A percentile compares a stretch with the other conserved stretches of the same genome.
phyloP scores from a whole-genome alignment of 1,284 basidiomycete genomes.

The Xanthoconium separans region DNA sequence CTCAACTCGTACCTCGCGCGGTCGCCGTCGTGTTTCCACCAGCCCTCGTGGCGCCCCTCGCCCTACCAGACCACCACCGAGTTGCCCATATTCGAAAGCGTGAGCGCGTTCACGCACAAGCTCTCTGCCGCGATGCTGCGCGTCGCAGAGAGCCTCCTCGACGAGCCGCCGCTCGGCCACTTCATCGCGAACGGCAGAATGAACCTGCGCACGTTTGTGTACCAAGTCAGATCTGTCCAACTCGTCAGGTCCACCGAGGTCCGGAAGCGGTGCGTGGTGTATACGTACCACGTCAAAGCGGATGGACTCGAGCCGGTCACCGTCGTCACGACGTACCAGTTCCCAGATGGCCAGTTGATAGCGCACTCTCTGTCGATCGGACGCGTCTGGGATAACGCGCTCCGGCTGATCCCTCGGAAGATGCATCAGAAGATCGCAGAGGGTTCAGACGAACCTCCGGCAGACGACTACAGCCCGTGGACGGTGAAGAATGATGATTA shows the following conservation, averaged over 20 bases:
- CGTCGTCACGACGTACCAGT: constrained; percentile 12
- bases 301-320: constrained; percentile 16
- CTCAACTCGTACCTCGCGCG: constrained; percentile 28
- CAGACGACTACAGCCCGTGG: constrained; percentile 14
- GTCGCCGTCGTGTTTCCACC: constrained; percentile 24
- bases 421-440: neutral
- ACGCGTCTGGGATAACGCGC: constrained; percentile 25
- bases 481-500: constrained; percentile 15
- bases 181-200: constrained; percentile 31
- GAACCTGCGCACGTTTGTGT: constrained; percentile 26
- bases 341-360: constrained; percentile 1
- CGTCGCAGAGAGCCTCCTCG: constrained; percentile 16
- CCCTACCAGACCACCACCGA: neutral
- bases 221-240: constrained; percentile 21
- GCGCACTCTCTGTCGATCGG: constrained; percentile 15
- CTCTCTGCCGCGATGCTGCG: constrained; percentile 13
- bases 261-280: constrained; percentile 6
- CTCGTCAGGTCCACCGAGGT: constrained; percentile 3
- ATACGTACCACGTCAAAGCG: constrained; percentile 22
- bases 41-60: constrained; percentile 13
- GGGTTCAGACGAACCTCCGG: neutral
- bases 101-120: constrained; percentile 15
- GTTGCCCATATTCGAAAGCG: constrained; percentile 4
- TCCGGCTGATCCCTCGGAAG: constrained; percentile 12
- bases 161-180: constrained; percentile 28